A percentile compares a stretch with the other conserved stretches of the same genome.
Evolutionary conservation across 2,329 filamentous ascomycete genomes (phyloP).

Genomic region (Chrysosporium queenslandicum): DNA sequence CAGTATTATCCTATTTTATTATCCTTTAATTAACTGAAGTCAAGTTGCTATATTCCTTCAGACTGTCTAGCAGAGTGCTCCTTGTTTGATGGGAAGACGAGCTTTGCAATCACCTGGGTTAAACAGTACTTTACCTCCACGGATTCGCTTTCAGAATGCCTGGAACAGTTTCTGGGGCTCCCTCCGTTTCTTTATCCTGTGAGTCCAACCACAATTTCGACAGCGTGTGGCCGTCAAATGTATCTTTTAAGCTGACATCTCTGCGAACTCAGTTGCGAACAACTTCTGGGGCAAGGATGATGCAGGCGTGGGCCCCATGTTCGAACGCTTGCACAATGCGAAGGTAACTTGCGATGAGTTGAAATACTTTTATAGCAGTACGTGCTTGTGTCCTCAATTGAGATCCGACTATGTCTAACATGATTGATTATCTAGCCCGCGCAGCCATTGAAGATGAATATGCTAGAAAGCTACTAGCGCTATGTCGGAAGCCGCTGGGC

Average conservation of each 20-base stretch:
- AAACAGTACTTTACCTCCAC: not conserved
- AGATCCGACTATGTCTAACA: constrained; percentile 3
- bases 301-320: constrained; percentile 79
- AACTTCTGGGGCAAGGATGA: constrained; percentile 99
- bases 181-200: constrained; percentile 60
- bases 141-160: constrained; percentile 42
- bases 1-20: not conserved
- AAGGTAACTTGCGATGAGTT: constrained; percentile 94
- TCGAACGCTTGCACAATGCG: constrained; percentile 88
- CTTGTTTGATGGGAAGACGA: not conserved
- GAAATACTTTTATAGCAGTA: constrained; percentile 78
- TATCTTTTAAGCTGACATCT: not conserved
- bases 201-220: constrained; percentile 23
- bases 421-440: constrained; percentile 48
- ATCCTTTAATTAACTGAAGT: not conserved
- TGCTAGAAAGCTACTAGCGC: constrained; percentile 71
- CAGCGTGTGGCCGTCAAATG: not conserved
- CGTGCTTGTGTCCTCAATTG: constrained; percentile 20
- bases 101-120: not conserved
- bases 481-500: constrained; percentile 80
- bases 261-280: constrained; percentile 61
- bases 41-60: not conserved
- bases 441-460: constrained; percentile 96
- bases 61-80: not conserved
- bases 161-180: constrained; percentile 50